Evolutionary conservation across 805 yeast species (phyloP), one percentile per base, ranked within the genome.

Genomic region (Metschnikowia dekortorum): DNA sequence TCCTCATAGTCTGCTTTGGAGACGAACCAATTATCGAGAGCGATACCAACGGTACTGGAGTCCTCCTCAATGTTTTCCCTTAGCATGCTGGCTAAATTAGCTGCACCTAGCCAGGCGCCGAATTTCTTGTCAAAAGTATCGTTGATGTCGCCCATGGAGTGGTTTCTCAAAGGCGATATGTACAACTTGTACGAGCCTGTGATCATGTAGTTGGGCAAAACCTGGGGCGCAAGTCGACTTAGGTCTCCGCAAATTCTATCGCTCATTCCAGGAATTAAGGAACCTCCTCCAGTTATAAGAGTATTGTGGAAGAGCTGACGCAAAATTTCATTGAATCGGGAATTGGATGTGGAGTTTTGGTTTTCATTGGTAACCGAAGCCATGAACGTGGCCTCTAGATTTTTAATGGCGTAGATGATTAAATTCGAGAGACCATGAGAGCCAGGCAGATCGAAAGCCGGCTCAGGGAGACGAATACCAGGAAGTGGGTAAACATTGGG

Each of bases 101-200:
- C 79, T 0, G 89, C 89, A n/a, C 90, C 90, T 31, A 83, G 68
- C 90, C 90, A 84, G 26, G 79, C 73, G 45, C 84, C 80, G 55
- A 74, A 79, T 54, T 75, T 80, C 53, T 84, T 75, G 53, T 85
- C 89, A 59, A 75, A 71, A 14, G 61, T 56, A 31, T 70, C 74
- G 52, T 63, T 62, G 34, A 64, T 53, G 43, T 67, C 71, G 34
- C 66, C 65, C 18, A 61, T 50, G 28, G 55, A 61, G 45, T 61
- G 58, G 48, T 62, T 64, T 29, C 63, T 61, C 48, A 63, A 56
- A 13, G 62, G 62, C 13, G 59, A 55, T 28, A 56, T 55, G 50
- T 46, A 59, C 49, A 48, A 56, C 52, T 48, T 61, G 55, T 52
- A 58, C 30, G 55, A 47, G 63, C 68, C 62, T 65, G 76, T 58